Percentiles rank a stretch among this genome's conserved stretches.
Conservation (phyloP, 176 grass and related monocot species). For the Carex scoparia region DNA sequence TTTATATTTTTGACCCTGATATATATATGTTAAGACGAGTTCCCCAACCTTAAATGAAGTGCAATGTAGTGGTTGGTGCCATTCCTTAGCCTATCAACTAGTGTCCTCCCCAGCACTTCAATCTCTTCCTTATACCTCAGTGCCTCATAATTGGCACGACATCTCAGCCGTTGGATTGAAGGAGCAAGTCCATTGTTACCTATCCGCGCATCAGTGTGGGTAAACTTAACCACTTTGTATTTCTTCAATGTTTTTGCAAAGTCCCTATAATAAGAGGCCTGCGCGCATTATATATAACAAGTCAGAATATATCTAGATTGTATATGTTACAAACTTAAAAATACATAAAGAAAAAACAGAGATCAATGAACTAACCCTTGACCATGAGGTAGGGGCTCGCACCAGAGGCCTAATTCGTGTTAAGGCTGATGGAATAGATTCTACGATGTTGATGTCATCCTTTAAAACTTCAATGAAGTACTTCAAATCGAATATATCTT, state of each 20-base stretch:
- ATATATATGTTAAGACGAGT: not conserved
- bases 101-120: conserved; percentile 58
- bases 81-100: conserved; percentile 79
- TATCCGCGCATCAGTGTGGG: conserved; percentile 73
- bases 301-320: not conserved
- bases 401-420: conserved; percentile 43
- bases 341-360: not conserved
- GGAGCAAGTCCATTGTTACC: conserved; percentile 85
- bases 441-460: conserved; percentile 59
- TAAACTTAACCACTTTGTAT: conserved; percentile 74
- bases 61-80: conserved; percentile 80
- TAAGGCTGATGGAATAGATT: conserved; percentile 58
- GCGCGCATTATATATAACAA: not conserved
- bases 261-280: conserved; percentile 89
- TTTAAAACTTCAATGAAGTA: conserved; percentile 69
- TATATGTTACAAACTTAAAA: not conserved
- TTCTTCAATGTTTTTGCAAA: conserved; percentile 62
- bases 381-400: conserved; percentile 73
- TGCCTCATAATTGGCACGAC: conserved; percentile 81
- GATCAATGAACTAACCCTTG: conserved; percentile 44
- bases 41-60: conserved; percentile 81
- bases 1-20: not conserved
- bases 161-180: conserved; percentile 73
- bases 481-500: conserved; percentile 86
- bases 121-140: conserved; percentile 60